Conservation (phyloP, 2,329 filamentous ascomycete species). For the Aureobasidium sp. region DNA sequence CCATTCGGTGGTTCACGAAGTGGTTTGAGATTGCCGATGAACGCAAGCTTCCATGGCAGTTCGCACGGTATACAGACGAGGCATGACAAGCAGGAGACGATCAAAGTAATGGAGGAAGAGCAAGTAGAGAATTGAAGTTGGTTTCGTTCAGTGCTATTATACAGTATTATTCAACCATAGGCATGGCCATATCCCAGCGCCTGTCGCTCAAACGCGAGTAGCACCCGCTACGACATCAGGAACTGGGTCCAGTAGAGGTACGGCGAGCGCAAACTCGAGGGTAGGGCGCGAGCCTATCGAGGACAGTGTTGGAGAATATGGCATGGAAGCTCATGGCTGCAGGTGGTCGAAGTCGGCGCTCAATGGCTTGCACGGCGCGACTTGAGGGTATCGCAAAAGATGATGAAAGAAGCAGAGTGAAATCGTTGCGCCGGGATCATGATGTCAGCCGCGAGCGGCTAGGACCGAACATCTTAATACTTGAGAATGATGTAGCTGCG, state of each 20-base stretch:
- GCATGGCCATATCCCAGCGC: not conserved
- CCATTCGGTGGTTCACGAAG: constrained; percentile 32
- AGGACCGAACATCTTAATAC: constrained; percentile 50
- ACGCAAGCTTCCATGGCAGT: not conserved
- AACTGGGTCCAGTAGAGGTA: not conserved
- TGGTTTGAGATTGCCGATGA: constrained; percentile 24
- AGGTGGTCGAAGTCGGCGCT: not conserved
- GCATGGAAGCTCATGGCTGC: not conserved
- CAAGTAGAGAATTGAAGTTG: not conserved
- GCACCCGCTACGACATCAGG: not conserved
- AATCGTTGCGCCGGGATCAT: constrained; percentile 2
- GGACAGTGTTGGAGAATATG: not conserved
- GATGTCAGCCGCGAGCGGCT: not conserved
- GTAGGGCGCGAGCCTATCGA: not conserved
- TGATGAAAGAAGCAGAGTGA: not conserved
- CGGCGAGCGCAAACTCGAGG: not conserved
- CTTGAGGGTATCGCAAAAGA: constrained; percentile 29
- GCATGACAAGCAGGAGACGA: not conserved
- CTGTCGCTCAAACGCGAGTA: not conserved
- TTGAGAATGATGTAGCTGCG: constrained; percentile 77
- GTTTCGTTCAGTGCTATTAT: constrained; percentile 6
- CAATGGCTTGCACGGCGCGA: constrained; percentile 11
- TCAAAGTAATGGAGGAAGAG: no score
- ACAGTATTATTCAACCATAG: constrained; percentile 12
- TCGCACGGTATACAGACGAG: not conserved